These are phyloP conservation scores for Antrodiella citrinella DNA, from an alignment of 768 basidiomycete species.

Conservation along the genomic window DNA sequence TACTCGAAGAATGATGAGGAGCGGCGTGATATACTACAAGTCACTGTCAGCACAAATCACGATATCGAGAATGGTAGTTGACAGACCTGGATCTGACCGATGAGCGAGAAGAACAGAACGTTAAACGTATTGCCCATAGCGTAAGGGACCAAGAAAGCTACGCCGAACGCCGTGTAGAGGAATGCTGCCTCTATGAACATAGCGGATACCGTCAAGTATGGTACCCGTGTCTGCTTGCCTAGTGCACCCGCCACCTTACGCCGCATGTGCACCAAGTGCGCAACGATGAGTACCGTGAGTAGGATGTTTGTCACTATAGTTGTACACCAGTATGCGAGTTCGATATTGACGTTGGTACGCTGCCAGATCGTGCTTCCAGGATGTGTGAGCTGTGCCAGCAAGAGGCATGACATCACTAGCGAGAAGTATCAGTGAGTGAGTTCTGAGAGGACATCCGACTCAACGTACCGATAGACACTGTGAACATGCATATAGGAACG, in stretches of 20 bases:
- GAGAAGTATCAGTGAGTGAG: neutral
- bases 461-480: constrained; percentile 12
- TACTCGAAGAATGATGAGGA: constrained; percentile 19
- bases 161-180: constrained; percentile 16
- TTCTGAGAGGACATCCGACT: neutral
- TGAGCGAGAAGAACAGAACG: constrained; percentile 16
- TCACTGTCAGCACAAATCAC: too few species aligned
- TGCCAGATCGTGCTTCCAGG: constrained; percentile 11
- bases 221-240: constrained; percentile 3
- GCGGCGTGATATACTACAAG: constrained; percentile 17
- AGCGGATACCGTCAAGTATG: constrained; percentile 16
- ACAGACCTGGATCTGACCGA: constrained; percentile 17
- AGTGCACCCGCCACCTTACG: constrained; percentile 12
- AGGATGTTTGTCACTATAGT: constrained; percentile 16
- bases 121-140: constrained; percentile 10
- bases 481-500: constrained; percentile 11
- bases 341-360: constrained; percentile 10
- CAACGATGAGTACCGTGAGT: constrained; percentile 16
- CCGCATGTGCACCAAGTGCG: constrained; percentile 17
- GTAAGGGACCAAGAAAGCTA: constrained; percentile 19
- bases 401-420: constrained; percentile 11
- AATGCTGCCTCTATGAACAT: constrained; percentile 21
- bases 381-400: constrained; percentile 11
- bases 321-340: constrained; percentile 16
- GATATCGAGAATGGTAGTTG: neutral